Base-by-base conservation (phyloP, 2,329 filamentous ascomycete species). In the Fusarium anguioides region DNA sequence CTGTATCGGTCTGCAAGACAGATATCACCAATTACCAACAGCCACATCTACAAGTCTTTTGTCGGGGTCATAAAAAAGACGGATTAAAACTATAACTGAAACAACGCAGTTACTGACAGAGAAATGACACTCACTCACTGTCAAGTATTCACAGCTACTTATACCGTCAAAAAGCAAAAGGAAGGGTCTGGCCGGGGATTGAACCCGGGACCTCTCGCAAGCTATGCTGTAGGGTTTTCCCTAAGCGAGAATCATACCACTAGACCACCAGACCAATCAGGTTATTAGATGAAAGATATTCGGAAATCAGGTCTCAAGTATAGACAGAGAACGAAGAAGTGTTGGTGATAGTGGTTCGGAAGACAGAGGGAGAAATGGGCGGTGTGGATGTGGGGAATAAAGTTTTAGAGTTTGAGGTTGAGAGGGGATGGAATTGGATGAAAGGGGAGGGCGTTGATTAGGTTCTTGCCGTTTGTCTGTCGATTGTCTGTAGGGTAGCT, bases 191-290 rank as follows among this genome's bases (percentile, higher is more conserved):
- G 77, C 79, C 79, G 79, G 77, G 79, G 78, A 80, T 81, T 78
- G 79, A 81, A 80, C 79, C 78, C 79, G 79, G 78, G 79, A 80
- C 79, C 79, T 80, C 79, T 80, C 79, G 79, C 79, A 81, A 73
- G 66, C 69, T 53, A 39, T 33, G 71, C 69, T 72, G 31, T 57
- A 70, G 70, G 71, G 64, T 69, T 50, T 64, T 23, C 73, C 73
- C 72, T 75, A 74, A 73, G 72, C 73, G 70, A 74, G 72, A 75
- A 75, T 74, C 72, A 75, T 74, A 75, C 73, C 73, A 63, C 69
- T 68, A 72, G 71, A 71, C 65, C 68, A 71, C 71, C 71, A 73
- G 71, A 73, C 71, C 71, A 18, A 9, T 51, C 54, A 66, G 44
- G 60, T 51, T 54, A 64, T 60, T 52, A 55, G 4, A 56, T 59